Evolutionary conservation across 495 filamentous ascomycete species (phyloP).

Genomic region (Penicillium bovifimosum): DNA sequence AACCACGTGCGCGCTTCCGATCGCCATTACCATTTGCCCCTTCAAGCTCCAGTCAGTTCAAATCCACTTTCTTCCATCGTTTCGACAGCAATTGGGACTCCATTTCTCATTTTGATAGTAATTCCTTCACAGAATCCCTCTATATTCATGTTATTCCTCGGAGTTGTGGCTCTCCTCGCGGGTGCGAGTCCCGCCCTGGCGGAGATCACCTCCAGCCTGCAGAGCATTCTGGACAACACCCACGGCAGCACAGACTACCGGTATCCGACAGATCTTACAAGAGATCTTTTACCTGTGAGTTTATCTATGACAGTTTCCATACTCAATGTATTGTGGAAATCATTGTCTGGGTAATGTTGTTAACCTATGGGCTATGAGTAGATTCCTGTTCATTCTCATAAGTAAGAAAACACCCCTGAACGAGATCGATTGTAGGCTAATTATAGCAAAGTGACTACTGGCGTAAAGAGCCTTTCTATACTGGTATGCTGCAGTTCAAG

Average conservation of each 20-base stretch:
- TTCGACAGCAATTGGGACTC: background rate
- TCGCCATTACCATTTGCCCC: background rate
- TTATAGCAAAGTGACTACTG: conserved; percentile 36
- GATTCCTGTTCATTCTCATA: conserved; percentile 44
- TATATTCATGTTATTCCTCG: conserved; percentile 15
- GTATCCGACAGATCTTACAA: conserved; percentile 45
- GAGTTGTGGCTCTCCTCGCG: conserved; percentile 22
- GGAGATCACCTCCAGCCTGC: conserved; percentile 28
- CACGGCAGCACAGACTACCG: conserved; percentile 36
- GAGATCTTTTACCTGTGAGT: conserved; percentile 41
- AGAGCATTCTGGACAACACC: conserved; percentile 41
- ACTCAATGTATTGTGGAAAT: background rate
- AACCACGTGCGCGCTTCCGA: conserved; percentile 1
- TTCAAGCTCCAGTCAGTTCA: background rate
- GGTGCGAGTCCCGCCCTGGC: conserved; percentile 23
- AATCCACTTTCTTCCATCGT: background rate
- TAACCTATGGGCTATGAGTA: conserved; percentile 18
- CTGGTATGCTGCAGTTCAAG: conserved; percentile 23
- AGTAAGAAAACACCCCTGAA: conserved; percentile 25
- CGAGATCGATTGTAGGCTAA: conserved; percentile 2
- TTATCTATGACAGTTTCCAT: background rate
- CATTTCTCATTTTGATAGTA: background rate
- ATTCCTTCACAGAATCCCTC: conserved; percentile 1
- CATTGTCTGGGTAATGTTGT: background rate
- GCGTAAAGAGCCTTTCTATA: conserved; percentile 46